Percentiles rank a stretch among this genome's conserved stretches.
Evolutionary conservation across 768 basidiomycete species (phyloP).

Genomic region (Austroboletus festivus): DNA sequence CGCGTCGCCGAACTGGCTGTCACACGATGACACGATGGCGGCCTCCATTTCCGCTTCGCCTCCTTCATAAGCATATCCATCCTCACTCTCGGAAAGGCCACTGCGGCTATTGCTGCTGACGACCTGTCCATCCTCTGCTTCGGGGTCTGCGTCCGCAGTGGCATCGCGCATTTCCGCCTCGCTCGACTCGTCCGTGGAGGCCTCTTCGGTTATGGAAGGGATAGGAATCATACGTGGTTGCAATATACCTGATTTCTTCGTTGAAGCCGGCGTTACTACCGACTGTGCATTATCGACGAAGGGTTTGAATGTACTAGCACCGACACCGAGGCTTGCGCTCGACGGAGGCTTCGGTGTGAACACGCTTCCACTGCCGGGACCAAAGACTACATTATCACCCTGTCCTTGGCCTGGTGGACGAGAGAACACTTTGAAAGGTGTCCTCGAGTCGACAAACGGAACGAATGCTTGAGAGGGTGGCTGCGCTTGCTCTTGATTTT

Average conservation of each 20-base stretch:
- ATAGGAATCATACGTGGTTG: slow-evolving; percentile 19
- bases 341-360: slow-evolving; percentile 46
- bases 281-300: slow-evolving; percentile 30
- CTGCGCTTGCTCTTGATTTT: slow-evolving; percentile 14
- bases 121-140: slow-evolving; percentile 23
- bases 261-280: slow-evolving; percentile 14
- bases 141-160: slow-evolving; percentile 19
- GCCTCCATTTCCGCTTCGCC: slow-evolving; percentile 27
- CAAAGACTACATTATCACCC: slow-evolving; percentile 33
- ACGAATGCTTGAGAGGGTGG: slow-evolving; percentile 37
- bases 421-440: slow-evolving; percentile 64
- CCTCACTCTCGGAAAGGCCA: slow-evolving; percentile 33
- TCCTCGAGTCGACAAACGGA: slow-evolving; percentile 38
- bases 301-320: slow-evolving; percentile 34
- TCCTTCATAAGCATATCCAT: slow-evolving; percentile 32
- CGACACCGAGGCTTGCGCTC: slow-evolving; percentile 4
- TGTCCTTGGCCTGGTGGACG: slow-evolving; percentile 49
- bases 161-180: slow-evolving; percentile 21
- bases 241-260: slow-evolving; percentile 18
- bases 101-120: slow-evolving; percentile 28
- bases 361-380: slow-evolving; percentile 22
- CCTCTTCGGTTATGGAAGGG: slow-evolving; percentile 24
- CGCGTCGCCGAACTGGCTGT: no score
- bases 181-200: slow-evolving; percentile 33
- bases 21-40: no score